Percentiles rank a stretch among this genome's conserved stretches.
These are phyloP conservation scores for Pisolithus albus DNA, from an alignment of 768 basidiomycete genomes.

Conservation along the genomic window DNA sequence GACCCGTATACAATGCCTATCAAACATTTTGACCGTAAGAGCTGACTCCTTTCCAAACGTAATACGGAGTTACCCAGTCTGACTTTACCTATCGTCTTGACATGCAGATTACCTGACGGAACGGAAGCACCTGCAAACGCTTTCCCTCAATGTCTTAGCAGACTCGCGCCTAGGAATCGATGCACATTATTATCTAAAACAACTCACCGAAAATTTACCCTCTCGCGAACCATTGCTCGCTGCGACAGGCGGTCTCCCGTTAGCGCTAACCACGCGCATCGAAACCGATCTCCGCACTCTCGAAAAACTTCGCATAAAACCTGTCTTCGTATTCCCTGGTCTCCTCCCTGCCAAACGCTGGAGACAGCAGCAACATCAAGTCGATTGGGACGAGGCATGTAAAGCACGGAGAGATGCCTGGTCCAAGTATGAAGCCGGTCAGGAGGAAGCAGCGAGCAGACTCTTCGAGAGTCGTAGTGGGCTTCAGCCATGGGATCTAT, in stretches of 20 bases:
- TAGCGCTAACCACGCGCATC: slow-evolving; percentile 81
- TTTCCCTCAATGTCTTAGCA: slow-evolving; percentile 72
- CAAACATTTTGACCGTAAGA: slow-evolving; percentile 73
- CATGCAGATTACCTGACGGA: slow-evolving; percentile 71
- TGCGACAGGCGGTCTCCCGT: slow-evolving; percentile 90
- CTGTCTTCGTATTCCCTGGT: slow-evolving; percentile 97
- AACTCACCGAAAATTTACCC: slow-evolving; percentile 65
- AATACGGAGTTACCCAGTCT: background rate
- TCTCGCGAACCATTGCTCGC: slow-evolving; percentile 89
- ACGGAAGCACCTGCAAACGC: slow-evolving; percentile 81
- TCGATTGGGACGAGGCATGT: slow-evolving; percentile 59
- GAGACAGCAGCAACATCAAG: slow-evolving; percentile 49
- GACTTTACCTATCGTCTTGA: background rate
- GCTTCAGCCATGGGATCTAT: slow-evolving; percentile 84
- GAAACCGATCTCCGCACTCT: slow-evolving; percentile 87
- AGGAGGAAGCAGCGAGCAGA: slow-evolving; percentile 83
- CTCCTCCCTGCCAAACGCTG: slow-evolving; percentile 69
- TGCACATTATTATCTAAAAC: slow-evolving; percentile 82
- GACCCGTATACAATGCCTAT: slow-evolving; percentile 62
- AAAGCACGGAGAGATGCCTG: slow-evolving; percentile 81
- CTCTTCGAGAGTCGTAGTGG: slow-evolving; percentile 72
- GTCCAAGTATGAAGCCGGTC: slow-evolving; percentile 87
- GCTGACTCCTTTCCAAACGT: too few species aligned
- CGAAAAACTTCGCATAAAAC: slow-evolving; percentile 90
- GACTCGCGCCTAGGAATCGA: slow-evolving; percentile 97